Evolutionary conservation across 2,329 filamentous ascomycete genomes (phyloP).

Genomic region (Neophaeococcomyces aloes): DNA sequence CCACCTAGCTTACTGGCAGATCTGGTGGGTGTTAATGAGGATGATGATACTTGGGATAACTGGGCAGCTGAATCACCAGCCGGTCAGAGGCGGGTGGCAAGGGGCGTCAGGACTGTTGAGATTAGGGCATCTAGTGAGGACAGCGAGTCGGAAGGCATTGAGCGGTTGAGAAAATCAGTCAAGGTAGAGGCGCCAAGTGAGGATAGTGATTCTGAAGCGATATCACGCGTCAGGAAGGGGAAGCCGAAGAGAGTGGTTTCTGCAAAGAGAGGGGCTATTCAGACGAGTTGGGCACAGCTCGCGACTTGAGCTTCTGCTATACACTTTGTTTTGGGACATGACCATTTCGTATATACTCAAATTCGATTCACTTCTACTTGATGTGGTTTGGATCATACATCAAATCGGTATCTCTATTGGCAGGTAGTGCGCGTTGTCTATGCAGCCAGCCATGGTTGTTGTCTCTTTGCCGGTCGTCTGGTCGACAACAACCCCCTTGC

Average conservation of each 20-base stretch:
- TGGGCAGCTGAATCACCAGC: conserved; percentile 40
- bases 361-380: no score
- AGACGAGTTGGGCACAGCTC: conserved; percentile 2
- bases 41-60: conserved; percentile 44
- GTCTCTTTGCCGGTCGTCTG: conserved; percentile 3
- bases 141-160: background rate
- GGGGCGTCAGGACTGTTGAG: conserved; percentile 3
- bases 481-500: background rate
- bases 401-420: no score
- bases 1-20: conserved; percentile 11
- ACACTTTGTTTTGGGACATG: no score
- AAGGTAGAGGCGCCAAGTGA: conserved; percentile 1
- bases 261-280: background rate
- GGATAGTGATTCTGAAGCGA: background rate
- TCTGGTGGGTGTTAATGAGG: conserved; percentile 26
- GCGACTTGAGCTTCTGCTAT: background rate
- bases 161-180: background rate
- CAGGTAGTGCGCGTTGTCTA: no score
- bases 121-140: conserved; percentile 3
- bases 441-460: background rate
- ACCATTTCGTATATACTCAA: no score
- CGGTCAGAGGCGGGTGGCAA: background rate
- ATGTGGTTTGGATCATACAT: no score
- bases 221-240: background rate
- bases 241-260: background rate